Evolutionary conservation across 2,329 filamentous ascomycete species (phyloP), one percentile per base, ranked within the genome.

Genomic region (Fusarium humuli): DNA sequence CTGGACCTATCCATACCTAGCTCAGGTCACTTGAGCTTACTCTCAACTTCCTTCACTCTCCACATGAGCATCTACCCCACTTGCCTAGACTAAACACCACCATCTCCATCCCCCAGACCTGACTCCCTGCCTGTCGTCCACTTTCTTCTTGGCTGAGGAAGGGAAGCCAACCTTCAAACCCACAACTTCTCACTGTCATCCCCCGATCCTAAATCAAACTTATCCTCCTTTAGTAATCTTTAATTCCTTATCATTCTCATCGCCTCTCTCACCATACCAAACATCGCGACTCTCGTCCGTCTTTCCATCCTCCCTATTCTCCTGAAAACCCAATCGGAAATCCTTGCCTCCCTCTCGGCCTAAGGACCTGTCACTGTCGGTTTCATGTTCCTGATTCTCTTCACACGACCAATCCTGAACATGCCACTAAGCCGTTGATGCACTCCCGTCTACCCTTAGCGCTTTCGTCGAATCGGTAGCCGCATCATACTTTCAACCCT

Each of bases 341-440:
- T 27, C 42, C 61, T 23, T 50, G 40, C 34, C 14, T 52, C 7
- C 32, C 49, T 52, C 34, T 41, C 32, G 25, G 49, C 49, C 49
- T 20, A 52, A 52, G 49, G 49, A 41, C 25, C 32, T 41, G 23
- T 41, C 49, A 52, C 49, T 52, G 30, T n/a, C 34, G 60, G 50
- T 66, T 70, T 66, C 70, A 63, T 75, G 57, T 63, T 57, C 63
- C 60, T 70, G 65, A 65, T 66, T 64, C 58, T 55, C 61, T 61
- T 54, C 50, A 55, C 63, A 37, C 37, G 48, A 23, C 50, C 69
- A 61, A 63, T 65, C 48, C 64, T 52, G 63, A 65, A 53, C 45
- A 75, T 74, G 69, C 53, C 72, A n/a, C 52, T 73, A 55, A 62
- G 57, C 59, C 65, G 50, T 50, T 71, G 58, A 66, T 70, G 59